These are phyloP conservation scores for Hamamelis virginiana DNA, from an alignment of 164 flowering plant species.

Conservation along the genomic window DNA sequence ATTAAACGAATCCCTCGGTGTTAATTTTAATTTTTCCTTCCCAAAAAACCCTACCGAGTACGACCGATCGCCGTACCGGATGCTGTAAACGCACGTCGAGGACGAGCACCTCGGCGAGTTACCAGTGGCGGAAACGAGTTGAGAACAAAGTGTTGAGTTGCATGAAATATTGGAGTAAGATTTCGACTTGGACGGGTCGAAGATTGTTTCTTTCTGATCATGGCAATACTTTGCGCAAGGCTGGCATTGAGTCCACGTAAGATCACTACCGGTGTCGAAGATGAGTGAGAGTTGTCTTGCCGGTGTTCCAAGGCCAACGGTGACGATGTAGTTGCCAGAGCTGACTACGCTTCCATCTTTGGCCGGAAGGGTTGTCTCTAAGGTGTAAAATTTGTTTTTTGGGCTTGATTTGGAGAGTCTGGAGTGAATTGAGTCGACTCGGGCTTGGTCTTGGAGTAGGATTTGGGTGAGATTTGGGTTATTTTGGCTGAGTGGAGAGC, in stretches of 20 bases:
- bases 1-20: constrained; percentile 22
- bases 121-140: constrained; percentile 39
- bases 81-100: constrained; percentile 42
- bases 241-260: constrained; percentile 69
- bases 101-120: constrained; percentile 24
- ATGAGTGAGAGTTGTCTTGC: constrained; percentile 37
- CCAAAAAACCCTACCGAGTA: constrained; percentile 42
- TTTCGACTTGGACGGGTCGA: constrained; percentile 35
- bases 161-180: constrained; percentile 43
- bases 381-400: background rate
- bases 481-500: constrained; percentile 19
- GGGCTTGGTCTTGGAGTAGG: constrained; percentile 44
- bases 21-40: constrained; percentile 34
- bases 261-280: constrained; percentile 68
- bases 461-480: constrained; percentile 23
- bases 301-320: constrained; percentile 71
- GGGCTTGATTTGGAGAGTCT: constrained; percentile 15
- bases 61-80: constrained; percentile 52
- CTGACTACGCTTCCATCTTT: constrained; percentile 40
- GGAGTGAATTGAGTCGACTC: constrained; percentile 49
- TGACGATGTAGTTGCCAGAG: constrained; percentile 56
- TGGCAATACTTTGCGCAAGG: constrained; percentile 53
- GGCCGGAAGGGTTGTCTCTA: constrained; percentile 36
- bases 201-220: constrained; percentile 40
- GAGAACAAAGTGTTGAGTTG: constrained; percentile 22